phyloP scores from a whole-genome alignment of 441 rosid species.

The Bocquillonia castaneifolia region DNA sequence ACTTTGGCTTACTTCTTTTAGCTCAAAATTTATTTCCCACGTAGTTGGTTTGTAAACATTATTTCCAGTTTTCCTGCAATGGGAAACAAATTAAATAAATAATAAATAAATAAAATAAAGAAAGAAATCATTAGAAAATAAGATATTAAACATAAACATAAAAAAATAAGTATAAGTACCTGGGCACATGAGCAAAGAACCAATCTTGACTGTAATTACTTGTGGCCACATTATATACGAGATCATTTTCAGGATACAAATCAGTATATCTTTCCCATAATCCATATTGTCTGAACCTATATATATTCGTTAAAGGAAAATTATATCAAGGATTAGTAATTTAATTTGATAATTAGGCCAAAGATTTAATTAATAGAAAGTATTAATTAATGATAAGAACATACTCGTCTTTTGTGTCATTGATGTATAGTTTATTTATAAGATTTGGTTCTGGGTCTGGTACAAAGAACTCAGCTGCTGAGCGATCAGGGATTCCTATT shows the following conservation, averaged over 20 bases:
- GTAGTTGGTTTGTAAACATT: conserved; percentile 39
- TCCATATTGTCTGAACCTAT: conserved; percentile 85
- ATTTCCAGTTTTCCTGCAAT: conserved; percentile 12
- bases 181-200: conserved; percentile 75
- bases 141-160: no score
- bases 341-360: not conserved
- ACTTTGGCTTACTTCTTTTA: conserved; percentile 21
- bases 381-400: not conserved
- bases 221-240: conserved; percentile 51
- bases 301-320: not conserved
- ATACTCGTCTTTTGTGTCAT: conserved; percentile 31
- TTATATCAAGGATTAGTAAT: not conserved
- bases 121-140: no score
- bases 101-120: not conserved
- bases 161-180: conserved; percentile 31
- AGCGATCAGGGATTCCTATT: conserved; percentile 63
- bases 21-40: conserved; percentile 55
- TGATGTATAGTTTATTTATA: conserved; percentile 29
- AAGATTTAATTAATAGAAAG: not conserved
- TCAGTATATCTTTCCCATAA: conserved; percentile 73
- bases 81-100: not conserved
- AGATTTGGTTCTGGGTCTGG: conserved; percentile 47
- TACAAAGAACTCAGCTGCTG: conserved; percentile 50
- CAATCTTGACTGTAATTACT: conserved; percentile 59
- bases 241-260: conserved; percentile 57